phyloP scores from a whole-genome alignment of 2,329 filamentous ascomycete genomes.

The Colletotrichum karsti region DNA sequence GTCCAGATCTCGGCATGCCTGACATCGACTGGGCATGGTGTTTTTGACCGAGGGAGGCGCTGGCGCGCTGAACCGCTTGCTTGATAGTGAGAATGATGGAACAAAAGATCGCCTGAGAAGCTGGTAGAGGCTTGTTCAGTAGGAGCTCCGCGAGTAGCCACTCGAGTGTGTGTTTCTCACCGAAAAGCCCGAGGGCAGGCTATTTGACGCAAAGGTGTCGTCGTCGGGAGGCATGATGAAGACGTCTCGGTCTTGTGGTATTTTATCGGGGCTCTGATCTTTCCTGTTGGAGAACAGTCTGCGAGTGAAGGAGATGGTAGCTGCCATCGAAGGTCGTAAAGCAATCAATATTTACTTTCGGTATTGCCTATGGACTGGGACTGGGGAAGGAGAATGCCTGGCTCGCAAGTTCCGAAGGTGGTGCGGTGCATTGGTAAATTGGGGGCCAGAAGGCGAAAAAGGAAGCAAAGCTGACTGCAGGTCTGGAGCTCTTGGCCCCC shows the following conservation, averaged over 20 bases:
- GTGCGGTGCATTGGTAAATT: conserved; percentile 2
- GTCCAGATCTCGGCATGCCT: not conserved
- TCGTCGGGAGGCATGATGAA: not conserved
- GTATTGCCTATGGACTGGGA: not conserved
- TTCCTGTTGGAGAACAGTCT: conserved; percentile 5
- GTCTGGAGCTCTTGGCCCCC: not conserved
- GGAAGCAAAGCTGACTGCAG: conserved; percentile 3
- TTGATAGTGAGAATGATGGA: conserved; percentile 1
- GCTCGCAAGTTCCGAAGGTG: not conserved
- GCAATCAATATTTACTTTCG: not conserved
- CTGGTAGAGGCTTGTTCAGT: conserved; percentile 1
- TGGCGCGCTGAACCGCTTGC: not conserved
- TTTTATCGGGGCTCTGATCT: not conserved
- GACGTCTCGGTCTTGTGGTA: not conserved
- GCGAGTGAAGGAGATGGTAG: conserved; percentile 1
- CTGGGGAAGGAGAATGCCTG: not conserved
- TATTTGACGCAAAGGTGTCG: not conserved
- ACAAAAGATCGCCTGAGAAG: conserved; percentile 6
- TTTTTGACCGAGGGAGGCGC: not conserved
- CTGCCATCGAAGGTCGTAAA: not conserved
- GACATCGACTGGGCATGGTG: conserved; percentile 2
- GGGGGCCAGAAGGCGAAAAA: not conserved
- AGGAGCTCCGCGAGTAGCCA: not conserved
- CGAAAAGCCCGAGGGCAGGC: not conserved
- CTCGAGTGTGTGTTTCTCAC: not conserved